Evolutionary conservation across 805 yeast genomes (phyloP).

Genomic region (Cephaloascus fragrans): DNA sequence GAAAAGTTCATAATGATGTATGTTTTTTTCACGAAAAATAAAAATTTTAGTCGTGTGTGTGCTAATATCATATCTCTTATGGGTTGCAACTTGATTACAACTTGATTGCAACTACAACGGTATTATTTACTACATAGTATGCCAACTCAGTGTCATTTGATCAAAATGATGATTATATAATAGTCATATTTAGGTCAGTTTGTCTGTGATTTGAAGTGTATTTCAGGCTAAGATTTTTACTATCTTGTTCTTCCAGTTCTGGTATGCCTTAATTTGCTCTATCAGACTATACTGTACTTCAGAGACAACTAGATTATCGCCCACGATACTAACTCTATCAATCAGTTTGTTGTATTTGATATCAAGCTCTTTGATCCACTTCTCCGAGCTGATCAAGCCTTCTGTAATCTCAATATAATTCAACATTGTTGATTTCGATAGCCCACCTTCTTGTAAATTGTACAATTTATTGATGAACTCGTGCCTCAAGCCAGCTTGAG

Average conservation of each 20-base stretch:
- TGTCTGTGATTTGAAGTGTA: no score
- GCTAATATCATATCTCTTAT: no score
- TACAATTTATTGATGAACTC: constrained; percentile 42
- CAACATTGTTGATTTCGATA: constrained; percentile 36
- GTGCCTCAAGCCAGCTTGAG: constrained; percentile 38
- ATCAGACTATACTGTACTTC: background rate
- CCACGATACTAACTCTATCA: background rate
- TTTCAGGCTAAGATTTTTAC: no score
- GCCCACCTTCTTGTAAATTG: constrained; percentile 42
- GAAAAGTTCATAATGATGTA: no score
- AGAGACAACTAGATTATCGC: background rate
- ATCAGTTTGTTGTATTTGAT: background rate
- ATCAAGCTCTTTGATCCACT: constrained; percentile 55
- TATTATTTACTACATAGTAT: no score
- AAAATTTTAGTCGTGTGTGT: no score
- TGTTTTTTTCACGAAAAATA: no score
- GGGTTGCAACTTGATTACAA: no score
- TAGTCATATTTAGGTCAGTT: no score
- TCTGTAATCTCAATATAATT: constrained; percentile 46
- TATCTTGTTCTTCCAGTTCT: background rate
- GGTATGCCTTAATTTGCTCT: background rate
- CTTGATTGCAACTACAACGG: no score
- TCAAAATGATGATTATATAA: no score
- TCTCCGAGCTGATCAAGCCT: constrained; percentile 42
- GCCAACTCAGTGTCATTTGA: no score